Evolutionary conservation across 257 asterid species (phyloP), one percentile per base, ranked within the genome.

Genomic region (Solanum pennellii): DNA sequence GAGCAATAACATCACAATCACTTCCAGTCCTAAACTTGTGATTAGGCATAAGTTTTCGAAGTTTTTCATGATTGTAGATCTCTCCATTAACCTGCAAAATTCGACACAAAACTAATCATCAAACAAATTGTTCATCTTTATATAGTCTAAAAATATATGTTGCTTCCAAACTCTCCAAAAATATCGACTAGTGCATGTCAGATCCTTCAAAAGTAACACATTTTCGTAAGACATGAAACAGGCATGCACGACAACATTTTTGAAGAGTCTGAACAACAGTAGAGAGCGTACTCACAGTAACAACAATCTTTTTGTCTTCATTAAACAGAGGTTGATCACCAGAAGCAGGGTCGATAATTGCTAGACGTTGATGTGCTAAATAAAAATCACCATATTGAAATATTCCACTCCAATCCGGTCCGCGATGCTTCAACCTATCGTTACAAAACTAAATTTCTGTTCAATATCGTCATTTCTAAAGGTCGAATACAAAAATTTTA

Each of bases 381-480:
- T 91, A 97, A 76, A 60, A 94, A 59, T 94, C 98, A 20, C 98
- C 98, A 73, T 92, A 93, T 88, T 97, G 99, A 88, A 93, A 94
- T 44, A 97, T 8, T 47, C 99, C 99, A 90, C 99, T 94, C 99
- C 99, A 97, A 62, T 97, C 99, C 2, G 99, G 99, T n/a, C 99
- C 99, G 2, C 99, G 94, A 87, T 97, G 99, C 97, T 95, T 97
- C 98, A 97, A 92, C 86, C 99, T 96, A 88, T 27, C 14, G 41
- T 45, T 27, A 79, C 16, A 13, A 33, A 79, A 47, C 4, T 47
- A 47, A 2, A 1, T 16, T 27, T 25, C 0, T 76, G 1, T 42
- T 76, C 21, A 77, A 42, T 42, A 44, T 23, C 18, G 8, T 77
- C 39, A 25, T 7, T 33, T 77, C 14, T 16, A 77, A 77, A 77